Evolutionary conservation across 805 yeast genomes (phyloP).

Genomic region (Wickerhamiella dianesei): DNA sequence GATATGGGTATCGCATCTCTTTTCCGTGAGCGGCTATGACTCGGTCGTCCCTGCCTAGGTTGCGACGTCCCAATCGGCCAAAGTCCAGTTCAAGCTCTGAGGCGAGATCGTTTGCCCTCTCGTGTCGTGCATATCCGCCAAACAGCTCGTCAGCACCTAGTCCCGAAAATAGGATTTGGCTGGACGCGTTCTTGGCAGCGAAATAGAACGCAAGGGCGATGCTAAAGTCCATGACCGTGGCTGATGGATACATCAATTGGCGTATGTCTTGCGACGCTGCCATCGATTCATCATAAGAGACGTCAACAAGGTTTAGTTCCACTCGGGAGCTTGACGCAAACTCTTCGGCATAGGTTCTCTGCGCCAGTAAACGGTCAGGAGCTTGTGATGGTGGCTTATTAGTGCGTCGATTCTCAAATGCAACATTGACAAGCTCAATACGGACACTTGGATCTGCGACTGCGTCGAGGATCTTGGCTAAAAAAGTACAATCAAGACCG

Average conservation of each 20-base stretch:
- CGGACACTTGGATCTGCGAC: conserved; percentile 15
- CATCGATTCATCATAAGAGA: conserved; percentile 54
- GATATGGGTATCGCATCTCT: conserved; percentile 77
- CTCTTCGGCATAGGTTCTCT: conserved; percentile 39
- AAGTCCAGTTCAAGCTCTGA: conserved; percentile 59
- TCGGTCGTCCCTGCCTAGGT: conserved; percentile 84
- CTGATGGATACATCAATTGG: conserved; percentile 63
- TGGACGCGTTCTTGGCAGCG: conserved; percentile 54
- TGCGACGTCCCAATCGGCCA: conserved; percentile 58
- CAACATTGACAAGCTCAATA: conserved; percentile 80
- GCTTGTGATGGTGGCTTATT: conserved; percentile 37
- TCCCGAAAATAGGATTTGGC: conserved; percentile 75
- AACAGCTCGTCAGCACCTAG: conserved; percentile 94
- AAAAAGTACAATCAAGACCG: conserved; percentile 81
- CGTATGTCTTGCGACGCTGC: conserved; percentile 38
- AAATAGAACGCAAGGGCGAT: conserved; percentile 92
- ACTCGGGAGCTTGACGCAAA: conserved; percentile 26
- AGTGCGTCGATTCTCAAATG: conserved; percentile 81
- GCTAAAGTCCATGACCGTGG: conserved; percentile 89
- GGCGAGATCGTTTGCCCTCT: conserved; percentile 30
- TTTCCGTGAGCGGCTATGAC: conserved; percentile 78
- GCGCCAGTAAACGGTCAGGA: conserved; percentile 73
- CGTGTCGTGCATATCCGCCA: conserved; percentile 90
- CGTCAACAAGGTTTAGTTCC: conserved; percentile 42
- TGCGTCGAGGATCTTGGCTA: conserved; percentile 36